Percentiles rank a stretch among this genome's conserved stretches.
Evolutionary conservation across 2,329 filamentous ascomycete genomes (phyloP).

Genomic region (Colletotrichum phormii): DNA sequence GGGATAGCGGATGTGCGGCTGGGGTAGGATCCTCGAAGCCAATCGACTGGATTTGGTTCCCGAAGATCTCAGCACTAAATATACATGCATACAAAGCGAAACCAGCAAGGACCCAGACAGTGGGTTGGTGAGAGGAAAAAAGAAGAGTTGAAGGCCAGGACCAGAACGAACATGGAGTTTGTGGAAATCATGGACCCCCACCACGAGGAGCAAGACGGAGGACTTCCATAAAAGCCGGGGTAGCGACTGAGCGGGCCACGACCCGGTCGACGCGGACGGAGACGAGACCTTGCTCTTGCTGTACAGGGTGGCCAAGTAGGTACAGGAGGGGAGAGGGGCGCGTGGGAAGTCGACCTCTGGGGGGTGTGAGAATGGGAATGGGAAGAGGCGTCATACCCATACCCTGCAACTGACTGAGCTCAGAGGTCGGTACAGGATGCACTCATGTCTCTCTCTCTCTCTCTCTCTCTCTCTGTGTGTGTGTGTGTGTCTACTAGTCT

Average conservation of each 20-base stretch:
- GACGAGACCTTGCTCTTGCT: slow-evolving; percentile 20
- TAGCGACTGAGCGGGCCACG: slow-evolving; percentile 23
- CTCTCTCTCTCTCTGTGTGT: neutral
- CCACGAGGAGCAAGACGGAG: slow-evolving; percentile 21
- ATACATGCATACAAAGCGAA: slow-evolving; percentile 30
- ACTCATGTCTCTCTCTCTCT: slow-evolving; percentile 24
- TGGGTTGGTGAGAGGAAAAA: slow-evolving; percentile 24
- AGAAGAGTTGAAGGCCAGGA: slow-evolving; percentile 22
- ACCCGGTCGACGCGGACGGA: slow-evolving; percentile 24
- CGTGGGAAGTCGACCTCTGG: neutral
- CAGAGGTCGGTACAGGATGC: slow-evolving; percentile 20
- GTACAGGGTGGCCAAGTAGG: slow-evolving; percentile 19
- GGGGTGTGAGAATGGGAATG: slow-evolving; percentile 4
- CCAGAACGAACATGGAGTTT: slow-evolving; percentile 26
- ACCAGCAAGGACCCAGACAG: slow-evolving; percentile 28
- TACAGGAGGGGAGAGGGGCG: neutral
- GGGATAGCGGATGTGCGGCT: slow-evolving; percentile 23
- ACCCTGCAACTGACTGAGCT: slow-evolving; percentile 25
- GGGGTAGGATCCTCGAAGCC: slow-evolving; percentile 22
- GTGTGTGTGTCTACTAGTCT: slow-evolving; percentile 11
- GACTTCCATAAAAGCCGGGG: slow-evolving; percentile 34
- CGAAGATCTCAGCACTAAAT: slow-evolving; percentile 37
- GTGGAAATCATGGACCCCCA: slow-evolving; percentile 34
- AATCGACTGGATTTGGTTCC: slow-evolving; percentile 27
- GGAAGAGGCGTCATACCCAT: slow-evolving; percentile 20